Evolutionary conservation across 495 filamentous ascomycete species (phyloP), one percentile per base, ranked within the genome.

Genomic region (Neurospora cerealis): DNA sequence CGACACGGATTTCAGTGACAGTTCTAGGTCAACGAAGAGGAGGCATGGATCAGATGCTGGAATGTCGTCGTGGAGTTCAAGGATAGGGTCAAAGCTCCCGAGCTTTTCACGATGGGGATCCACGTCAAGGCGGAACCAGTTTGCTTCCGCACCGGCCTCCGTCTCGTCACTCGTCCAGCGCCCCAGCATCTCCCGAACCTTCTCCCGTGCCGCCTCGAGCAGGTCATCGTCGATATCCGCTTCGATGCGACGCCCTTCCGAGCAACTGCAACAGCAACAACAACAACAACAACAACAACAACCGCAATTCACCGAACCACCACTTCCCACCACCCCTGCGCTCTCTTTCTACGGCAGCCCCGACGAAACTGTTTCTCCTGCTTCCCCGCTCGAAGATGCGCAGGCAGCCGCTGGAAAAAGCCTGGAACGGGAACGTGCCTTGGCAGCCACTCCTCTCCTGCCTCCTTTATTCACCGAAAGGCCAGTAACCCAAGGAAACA

Each of bases 381-480:
- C 54, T 62, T 79, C 76, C 21, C 83, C 89, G 13, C 87, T 92
- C 62, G 87, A 93, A 60, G 86, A 89, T 66, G 84, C 87, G 44
- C 87, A 87, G 48, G 87, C 87, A 3, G 89, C 89, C 71, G 83
- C 85, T 60, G 78, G 83, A 8, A 78, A 75, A 32, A 79, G 78
- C 10, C 80, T 87, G 17, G 89, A 93, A 40, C 88, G 87, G 15
- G 87, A 91, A 32, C 86, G 88, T 54, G 85, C 84, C 17, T 86
- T 90, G 74, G 90, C 93, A 0, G 91, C 91, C 5, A 97, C 94
- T 4, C 94, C 94, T 6, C 85, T 97, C 13, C 86, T 97, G 0
- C 93, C 94, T 3, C 94, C 94, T 0, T 84, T 96, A 69, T 86
- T 95, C 83, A 89, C 89, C 46, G 88, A 90, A 42, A 69, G 72